Conservation (phyloP, 1,284 basidiomycete species). For the Malassezia japonica region DNA sequence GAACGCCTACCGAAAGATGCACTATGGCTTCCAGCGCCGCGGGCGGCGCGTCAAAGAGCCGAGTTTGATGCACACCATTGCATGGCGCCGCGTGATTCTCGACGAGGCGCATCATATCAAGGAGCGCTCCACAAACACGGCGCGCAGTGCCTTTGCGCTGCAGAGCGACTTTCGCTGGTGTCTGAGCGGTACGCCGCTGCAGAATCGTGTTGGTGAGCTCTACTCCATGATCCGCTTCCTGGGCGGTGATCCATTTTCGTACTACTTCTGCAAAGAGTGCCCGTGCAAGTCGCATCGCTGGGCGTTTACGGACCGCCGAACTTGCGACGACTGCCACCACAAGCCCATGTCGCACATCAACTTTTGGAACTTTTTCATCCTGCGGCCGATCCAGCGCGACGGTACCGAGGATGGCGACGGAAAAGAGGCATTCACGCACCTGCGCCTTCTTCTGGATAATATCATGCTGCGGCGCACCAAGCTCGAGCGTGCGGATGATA, state of each 20-base stretch:
- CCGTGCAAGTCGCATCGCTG: constrained; percentile 82
- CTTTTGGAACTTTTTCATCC: constrained; percentile 49
- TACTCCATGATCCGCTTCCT: constrained; percentile 70
- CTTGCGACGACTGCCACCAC: constrained; percentile 84
- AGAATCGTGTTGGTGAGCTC: constrained; percentile 81
- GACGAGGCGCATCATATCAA: constrained; percentile 93
- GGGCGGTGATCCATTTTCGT: constrained; percentile 30
- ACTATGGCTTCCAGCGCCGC: constrained; percentile 79
- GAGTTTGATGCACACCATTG: constrained; percentile 71
- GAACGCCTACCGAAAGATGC: constrained; percentile 83
- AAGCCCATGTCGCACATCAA: constrained; percentile 83
- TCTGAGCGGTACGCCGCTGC: constrained; percentile 81
- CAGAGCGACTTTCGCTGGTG: constrained; percentile 81
- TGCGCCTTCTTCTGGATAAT: constrained; percentile 65
- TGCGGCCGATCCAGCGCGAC: constrained; percentile 44
- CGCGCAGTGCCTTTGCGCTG: constrained; percentile 86
- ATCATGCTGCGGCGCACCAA: constrained; percentile 77
- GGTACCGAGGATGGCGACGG: constrained; percentile 40
- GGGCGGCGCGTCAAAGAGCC: constrained; percentile 77
- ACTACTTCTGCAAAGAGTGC: constrained; percentile 61
- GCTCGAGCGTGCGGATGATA: constrained; percentile 90
- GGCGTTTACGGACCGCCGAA: constrained; percentile 70
- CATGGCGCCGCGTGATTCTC: constrained; percentile 93
- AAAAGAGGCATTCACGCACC: constrained; percentile 34
- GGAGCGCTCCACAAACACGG: constrained; percentile 86